Evolutionary conservation across 228 moss, liverwort and hornwort genomes (phyloP), one percentile per base, ranked within the genome.

Genomic region (Sphagnum magellanicum): DNA sequence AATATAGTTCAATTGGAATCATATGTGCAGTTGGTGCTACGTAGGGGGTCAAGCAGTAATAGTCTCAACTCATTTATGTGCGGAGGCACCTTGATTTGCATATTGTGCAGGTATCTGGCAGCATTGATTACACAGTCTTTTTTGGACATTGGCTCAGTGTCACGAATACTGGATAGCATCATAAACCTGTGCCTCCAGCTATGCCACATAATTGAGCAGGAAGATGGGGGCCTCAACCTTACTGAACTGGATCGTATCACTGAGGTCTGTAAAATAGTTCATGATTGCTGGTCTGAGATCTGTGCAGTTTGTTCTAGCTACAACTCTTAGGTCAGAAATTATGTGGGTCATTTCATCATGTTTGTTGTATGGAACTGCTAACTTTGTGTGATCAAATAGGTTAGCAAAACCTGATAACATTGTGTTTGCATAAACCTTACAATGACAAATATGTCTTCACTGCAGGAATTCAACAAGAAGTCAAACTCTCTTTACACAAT

Each of bases 51-150:
- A 32, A 32, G 32, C 32, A 32, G 32, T 32, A 32, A 32, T 32
- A 32, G 32, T 2, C 32, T 32, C 32, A 32, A 32, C 32, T 32
- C 32, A 32, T 32, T 32, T 32, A 32, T 32, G 32, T 32, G 32
- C 32, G 2, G 32, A 32, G 32, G 32, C 32, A 32, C 32, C 32
- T 32, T 32, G 32, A 32, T 32, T 32, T 32, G 32, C 32, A 32
- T 32, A 32, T 32, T 48, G 3, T 66, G 66, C 87, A 97, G 97
- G 81, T 98, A 98, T 75, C 70, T 98, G 73, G 90, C 98, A 75
- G 98, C 98, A 75, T 77, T 94, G 60, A 98, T 98, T 72, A 92
- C 98, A 59, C 98, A 98, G 64, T 98, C 98, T 53, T 98, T 98
- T 76, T 74, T 98, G 71, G 98, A 98, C 68, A 98, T 98, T 65